These are phyloP conservation scores for Coffea canephora DNA, from an alignment of 257 asterid species.

Conservation along the genomic window DNA sequence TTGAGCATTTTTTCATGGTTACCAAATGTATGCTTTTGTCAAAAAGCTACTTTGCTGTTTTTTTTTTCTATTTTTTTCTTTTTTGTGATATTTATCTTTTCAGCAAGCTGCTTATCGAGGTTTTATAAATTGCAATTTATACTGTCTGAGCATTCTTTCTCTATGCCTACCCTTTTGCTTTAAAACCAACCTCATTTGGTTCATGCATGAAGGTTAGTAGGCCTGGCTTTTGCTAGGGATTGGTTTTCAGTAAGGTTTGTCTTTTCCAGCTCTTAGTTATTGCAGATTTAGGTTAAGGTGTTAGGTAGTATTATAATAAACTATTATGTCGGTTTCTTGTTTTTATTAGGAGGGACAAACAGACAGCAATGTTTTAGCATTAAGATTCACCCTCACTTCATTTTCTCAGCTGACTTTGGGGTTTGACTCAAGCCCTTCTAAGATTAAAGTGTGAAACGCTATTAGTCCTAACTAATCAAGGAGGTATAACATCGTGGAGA, in stretches of 20 bases:
- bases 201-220: too few species aligned
- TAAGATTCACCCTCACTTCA: neutral
- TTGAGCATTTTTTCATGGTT: neutral
- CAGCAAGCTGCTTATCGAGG: too few species aligned
- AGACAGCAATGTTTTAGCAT: neutral
- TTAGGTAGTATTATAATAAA: neutral
- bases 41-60: neutral
- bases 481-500: neutral
- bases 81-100: too few species aligned
- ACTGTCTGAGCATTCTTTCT: neutral
- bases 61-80: neutral
- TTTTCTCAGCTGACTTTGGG: neutral
- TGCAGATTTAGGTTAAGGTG: neutral
- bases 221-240: conserved; percentile 2
- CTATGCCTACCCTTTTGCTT: neutral
- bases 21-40: neutral
- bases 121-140: too few species aligned
- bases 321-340: neutral
- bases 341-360: neutral
- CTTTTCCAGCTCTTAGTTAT: neutral
- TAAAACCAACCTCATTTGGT: neutral
- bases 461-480: neutral
- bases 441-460: neutral
- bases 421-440: neutral
- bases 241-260: neutral